Evolutionary conservation across 139 green algal species (phyloP), one percentile per base, ranked within the genome.

Genomic region (Bryopsis sp.): DNA sequence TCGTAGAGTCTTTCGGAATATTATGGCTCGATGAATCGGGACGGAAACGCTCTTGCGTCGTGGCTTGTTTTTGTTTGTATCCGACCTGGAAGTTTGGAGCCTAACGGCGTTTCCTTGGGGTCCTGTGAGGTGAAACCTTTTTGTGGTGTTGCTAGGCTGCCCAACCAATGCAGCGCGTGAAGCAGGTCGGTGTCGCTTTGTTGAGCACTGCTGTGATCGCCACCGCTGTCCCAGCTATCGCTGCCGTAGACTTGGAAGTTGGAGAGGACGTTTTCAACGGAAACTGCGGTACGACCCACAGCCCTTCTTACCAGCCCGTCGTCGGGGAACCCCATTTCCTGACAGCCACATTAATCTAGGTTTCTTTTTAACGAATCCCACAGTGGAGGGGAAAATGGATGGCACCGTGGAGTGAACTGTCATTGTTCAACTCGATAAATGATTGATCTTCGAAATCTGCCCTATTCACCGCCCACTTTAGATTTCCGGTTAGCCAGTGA

Each of bases 231-330:
- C 62, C 80, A 24, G 82, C 80, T 24, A 73, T 78, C 24, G 74
- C 66, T 29, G 73, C 19, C 1, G 64, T 64, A 37, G 70, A 79
- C 31, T 57, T 80, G 37, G 70, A 68, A 1, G 65, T 80, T 4
- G 78, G 78, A 43, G 47, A 72, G 50, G 59, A 77, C 48, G 71
- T 85, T 2, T 89, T 89, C 70, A 75, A 79, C 3, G 77, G 67
- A 68, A 87, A 86, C 72, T 89, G 83, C 59, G 79, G 80, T 86
- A 47, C 43, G 76, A 61, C 24, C 43, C 31, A n/a, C 34, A 2
- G 19, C 15, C n/a, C n/a, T n/a, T 61, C 22, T n/a, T 68, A 48
- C 39, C 11, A 32, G 39, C 2, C 2, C 48, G 8, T 1, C 2
- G 47, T 24, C 47, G 22, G 47, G 47, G 24, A 22, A 57, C 47